These are phyloP conservation scores for Phaeolepiota aurea DNA, from an alignment of 768 basidiomycete genomes.

Conservation along the genomic window DNA sequence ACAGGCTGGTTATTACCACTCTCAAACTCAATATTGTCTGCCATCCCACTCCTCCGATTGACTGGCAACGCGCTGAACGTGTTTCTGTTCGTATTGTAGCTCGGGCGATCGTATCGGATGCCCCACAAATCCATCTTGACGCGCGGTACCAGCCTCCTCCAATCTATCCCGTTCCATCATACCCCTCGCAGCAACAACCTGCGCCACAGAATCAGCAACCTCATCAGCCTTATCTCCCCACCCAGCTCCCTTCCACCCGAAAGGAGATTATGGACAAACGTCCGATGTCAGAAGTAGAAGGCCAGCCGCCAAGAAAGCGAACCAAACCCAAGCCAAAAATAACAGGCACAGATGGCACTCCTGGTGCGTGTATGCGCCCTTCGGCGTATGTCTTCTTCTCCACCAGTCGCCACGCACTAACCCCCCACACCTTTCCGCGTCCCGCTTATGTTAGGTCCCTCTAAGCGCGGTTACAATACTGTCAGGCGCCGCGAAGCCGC, in stretches of 20 bases:
- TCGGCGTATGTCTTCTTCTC: not conserved
- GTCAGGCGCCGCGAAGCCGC: slow-evolving; percentile 71
- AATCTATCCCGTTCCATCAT: slow-evolving; percentile 1
- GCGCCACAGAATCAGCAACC: not conserved
- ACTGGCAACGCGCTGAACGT: slow-evolving; percentile 45
- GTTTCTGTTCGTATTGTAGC: slow-evolving; percentile 53
- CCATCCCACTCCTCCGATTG: slow-evolving; percentile 19
- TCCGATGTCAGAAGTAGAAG: not conserved
- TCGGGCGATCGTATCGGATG: slow-evolving; percentile 29
- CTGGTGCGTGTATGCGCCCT: slow-evolving; percentile 3
- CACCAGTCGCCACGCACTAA: slow-evolving; percentile 1
- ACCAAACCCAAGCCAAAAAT: slow-evolving; percentile 37
- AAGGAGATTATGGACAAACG: not conserved
- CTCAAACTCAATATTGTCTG: slow-evolving; percentile 9
- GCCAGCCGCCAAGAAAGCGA: slow-evolving; percentile 14
- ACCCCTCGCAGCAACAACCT: slow-evolving; percentile 2
- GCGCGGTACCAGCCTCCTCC: slow-evolving; percentile 21
- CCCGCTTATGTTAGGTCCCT: slow-evolving; percentile 22
- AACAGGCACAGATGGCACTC: slow-evolving; percentile 9
- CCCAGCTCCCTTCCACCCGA: slow-evolving; percentile 3
- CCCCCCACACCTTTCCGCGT: not conserved
- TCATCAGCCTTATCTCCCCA: slow-evolving; percentile 8
- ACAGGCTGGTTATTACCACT: slow-evolving; percentile 19
- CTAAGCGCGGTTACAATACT: slow-evolving; percentile 61
- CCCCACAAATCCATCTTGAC: slow-evolving; percentile 14